phyloP scores from a whole-genome alignment of 257 asterid genomes.

The Echites panduratus region DNA sequence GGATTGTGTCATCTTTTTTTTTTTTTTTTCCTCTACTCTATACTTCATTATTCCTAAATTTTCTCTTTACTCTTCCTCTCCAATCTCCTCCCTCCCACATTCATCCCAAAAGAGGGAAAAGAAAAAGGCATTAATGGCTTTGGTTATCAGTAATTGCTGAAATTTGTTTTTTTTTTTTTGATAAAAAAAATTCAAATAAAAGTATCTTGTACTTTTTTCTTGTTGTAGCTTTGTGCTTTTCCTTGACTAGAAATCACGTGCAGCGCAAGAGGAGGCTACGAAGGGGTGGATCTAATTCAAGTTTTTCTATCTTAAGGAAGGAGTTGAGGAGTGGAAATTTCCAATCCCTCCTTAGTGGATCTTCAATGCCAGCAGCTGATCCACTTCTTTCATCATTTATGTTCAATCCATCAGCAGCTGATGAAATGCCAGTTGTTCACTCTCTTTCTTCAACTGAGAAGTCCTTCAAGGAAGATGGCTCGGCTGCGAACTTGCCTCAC shows the following conservation, averaged over 20 bases:
- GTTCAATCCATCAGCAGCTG: slow-evolving; percentile 39
- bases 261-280: slow-evolving; percentile 68
- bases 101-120: background rate
- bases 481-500: slow-evolving; percentile 30
- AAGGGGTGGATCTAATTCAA: slow-evolving; percentile 44
- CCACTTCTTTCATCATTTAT: slow-evolving; percentile 65
- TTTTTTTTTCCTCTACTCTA: no score
- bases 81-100: no score
- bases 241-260: slow-evolving; percentile 54
- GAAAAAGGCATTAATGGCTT: no score
- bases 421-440: slow-evolving; percentile 33
- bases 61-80: background rate
- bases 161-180: no score
- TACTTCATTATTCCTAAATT: background rate
- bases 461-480: slow-evolving; percentile 20
- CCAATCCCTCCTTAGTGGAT: slow-evolving; percentile 53
- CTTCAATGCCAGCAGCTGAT: slow-evolving; percentile 72
- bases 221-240: slow-evolving; percentile 5
- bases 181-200: no score
- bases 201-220: background rate
- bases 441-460: slow-evolving; percentile 36
- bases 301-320: slow-evolving; percentile 45
- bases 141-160: background rate
- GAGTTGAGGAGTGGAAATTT: slow-evolving; percentile 71
- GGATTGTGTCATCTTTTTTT: background rate